Evolutionary conservation across 257 asterid species (phyloP).

Genomic region (Lycium ferocissimum): DNA sequence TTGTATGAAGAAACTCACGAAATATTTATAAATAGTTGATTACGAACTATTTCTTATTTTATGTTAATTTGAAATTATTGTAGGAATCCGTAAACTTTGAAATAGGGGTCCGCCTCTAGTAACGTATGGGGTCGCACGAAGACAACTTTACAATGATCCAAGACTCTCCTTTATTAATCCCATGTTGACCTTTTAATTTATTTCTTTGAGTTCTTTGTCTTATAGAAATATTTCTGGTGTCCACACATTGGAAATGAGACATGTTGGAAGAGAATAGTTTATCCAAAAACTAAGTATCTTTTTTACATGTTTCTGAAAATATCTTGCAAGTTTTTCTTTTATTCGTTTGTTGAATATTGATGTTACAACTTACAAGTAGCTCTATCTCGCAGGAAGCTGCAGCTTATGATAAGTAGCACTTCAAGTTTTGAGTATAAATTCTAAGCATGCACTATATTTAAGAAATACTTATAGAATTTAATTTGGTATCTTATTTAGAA

Average conservation of each 20-base stretch:
- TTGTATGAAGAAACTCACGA: no score
- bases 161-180: neutral
- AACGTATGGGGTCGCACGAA: neutral
- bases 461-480: no score
- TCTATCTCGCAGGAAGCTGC: neutral
- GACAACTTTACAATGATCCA: neutral
- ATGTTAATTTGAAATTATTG: no score
- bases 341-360: neutral
- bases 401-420: neutral
- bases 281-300: neutral
- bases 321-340: neutral
- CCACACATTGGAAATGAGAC: slow-evolving; percentile 12
- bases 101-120: no score
- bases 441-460: no score
- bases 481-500: no score
- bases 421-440: neutral
- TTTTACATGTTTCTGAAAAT: neutral
- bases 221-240: neutral
- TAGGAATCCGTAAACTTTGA: no score
- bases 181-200: neutral
- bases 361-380: neutral
- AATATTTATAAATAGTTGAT: no score
- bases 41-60: no score
- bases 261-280: neutral
- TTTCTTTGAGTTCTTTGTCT: neutral